Evolutionary conservation across 1,284 basidiomycete genomes (phyloP).

Genomic region (Thelephora terrestris): DNA sequence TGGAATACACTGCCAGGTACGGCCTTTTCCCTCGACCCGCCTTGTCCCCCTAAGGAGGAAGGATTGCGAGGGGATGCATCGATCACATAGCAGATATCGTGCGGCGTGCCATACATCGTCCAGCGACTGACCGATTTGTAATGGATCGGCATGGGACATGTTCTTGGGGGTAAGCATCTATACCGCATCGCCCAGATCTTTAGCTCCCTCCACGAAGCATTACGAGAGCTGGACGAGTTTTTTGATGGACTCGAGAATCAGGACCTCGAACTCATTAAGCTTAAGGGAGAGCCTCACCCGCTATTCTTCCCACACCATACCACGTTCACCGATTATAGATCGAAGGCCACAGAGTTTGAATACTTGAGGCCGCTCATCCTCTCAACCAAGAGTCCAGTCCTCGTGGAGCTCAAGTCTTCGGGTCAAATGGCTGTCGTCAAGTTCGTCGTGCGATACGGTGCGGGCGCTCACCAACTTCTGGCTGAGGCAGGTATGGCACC

Average conservation of each 20-base stretch:
- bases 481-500: slow-evolving; percentile 11
- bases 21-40: too few relatives aligned
- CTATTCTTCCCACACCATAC: slow-evolving; percentile 3
- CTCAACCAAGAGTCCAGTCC: background rate
- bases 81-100: too few relatives aligned
- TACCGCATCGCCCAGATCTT: slow-evolving; percentile 6
- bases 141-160: slow-evolving; percentile 11
- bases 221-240: background rate
- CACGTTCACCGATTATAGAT: background rate
- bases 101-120: too few relatives aligned
- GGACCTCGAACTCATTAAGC: too few relatives aligned
- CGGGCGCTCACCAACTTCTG: slow-evolving; percentile 11
- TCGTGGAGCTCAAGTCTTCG: slow-evolving; percentile 2
- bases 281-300: background rate
- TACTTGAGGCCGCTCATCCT: slow-evolving; percentile 2
- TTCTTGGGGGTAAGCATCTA: slow-evolving; percentile 4
- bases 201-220: slow-evolving; percentile 3
- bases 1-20: too few relatives aligned
- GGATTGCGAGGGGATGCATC: too few relatives aligned
- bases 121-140: slow-evolving; percentile 12
- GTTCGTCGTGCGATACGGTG: slow-evolving; percentile 12
- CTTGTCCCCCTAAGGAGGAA: too few relatives aligned
- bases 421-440: slow-evolving; percentile 12
- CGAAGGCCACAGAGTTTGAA: background rate
- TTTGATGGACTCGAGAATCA: background rate